Evolutionary conservation across 345 rosid genomes (phyloP), one percentile per base, ranked within the genome.

Genomic region (Populus nigra): DNA sequence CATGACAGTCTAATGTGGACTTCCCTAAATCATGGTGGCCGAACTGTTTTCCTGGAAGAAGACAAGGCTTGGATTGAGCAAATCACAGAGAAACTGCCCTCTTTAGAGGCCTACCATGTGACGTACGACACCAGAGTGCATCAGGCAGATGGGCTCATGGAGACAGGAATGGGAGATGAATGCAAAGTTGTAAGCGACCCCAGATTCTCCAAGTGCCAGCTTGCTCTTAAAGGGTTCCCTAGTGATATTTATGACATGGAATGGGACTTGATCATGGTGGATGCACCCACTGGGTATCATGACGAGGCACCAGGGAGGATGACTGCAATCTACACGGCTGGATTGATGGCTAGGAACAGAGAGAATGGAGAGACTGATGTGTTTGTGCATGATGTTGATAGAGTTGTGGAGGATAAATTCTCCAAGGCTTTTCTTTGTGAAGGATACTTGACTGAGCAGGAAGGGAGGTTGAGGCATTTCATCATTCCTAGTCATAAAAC

Each of bases 251-350:
- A 93, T 71, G 91, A 90, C 10, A 35, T 62, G 8, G 92, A 87
- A 53, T 95, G 99, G 99, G 97, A 95, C 84, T 43, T 95, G 86
- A 95, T 93, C 45, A 95, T 95, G 97, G 96, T 93, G 71, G 98
- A 95, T 68, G 97, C 99, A 20, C 98, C 99, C 0, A 95, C 99
- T 0, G 99, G 98, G 81, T 95, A 87, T 69, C 87, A 88, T 23
- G 89, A 89, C 15, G 89, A 83, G 38, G 91, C 99, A 12, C 99
- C 98, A 8, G 98, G 99, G 83, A 74, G 99, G 77, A 93, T 95
- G 99, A 80, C 79, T 4, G 97, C 97, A 11, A 92, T 93, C 5
- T 95, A 91, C 80, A 91, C 94, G 4, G 97, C 97, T 17, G 97
- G 97, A 72, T 71, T 95, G 85, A 84, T 95, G 80, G 93, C 92